Conservation (phyloP, 345 rosid genomes). For the Combretum micranthum region DNA sequence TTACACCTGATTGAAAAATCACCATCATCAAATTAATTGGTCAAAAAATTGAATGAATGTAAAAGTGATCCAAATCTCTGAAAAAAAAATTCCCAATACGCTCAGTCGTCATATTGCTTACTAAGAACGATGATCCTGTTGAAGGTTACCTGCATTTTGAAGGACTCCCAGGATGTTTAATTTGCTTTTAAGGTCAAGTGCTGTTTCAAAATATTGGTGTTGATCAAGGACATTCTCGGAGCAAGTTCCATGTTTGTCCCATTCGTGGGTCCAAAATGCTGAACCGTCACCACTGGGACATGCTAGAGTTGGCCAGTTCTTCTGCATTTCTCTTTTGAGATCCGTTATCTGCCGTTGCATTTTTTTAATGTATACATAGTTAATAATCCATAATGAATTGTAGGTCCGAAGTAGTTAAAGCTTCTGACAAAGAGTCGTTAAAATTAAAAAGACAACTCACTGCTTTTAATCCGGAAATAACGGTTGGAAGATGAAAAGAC, state of each 20-base stretch:
- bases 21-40: neutral
- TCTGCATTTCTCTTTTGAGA: constrained; percentile 43
- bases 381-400: no score
- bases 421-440: no score
- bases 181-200: constrained; percentile 47
- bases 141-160: constrained; percentile 40
- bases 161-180: constrained; percentile 48
- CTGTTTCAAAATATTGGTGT: constrained; percentile 54
- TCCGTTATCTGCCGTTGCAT: constrained; percentile 27
- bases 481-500: no score
- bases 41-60: neutral
- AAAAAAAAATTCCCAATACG: no score
- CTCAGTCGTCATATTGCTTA: no score
- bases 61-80: no score
- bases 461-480: no score
- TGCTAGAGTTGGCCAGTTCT: constrained; percentile 74
- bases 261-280: constrained; percentile 80
- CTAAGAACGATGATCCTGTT: neutral
- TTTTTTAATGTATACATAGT: no score
- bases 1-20: constrained; percentile 35
- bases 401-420: no score
- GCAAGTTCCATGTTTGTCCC: constrained; percentile 97
- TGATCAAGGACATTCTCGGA: constrained; percentile 70
- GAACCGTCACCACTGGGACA: constrained; percentile 65
- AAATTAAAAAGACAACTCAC: no score